Conservation (phyloP, 805 yeast species). For the Ogataea methanolica region DNA sequence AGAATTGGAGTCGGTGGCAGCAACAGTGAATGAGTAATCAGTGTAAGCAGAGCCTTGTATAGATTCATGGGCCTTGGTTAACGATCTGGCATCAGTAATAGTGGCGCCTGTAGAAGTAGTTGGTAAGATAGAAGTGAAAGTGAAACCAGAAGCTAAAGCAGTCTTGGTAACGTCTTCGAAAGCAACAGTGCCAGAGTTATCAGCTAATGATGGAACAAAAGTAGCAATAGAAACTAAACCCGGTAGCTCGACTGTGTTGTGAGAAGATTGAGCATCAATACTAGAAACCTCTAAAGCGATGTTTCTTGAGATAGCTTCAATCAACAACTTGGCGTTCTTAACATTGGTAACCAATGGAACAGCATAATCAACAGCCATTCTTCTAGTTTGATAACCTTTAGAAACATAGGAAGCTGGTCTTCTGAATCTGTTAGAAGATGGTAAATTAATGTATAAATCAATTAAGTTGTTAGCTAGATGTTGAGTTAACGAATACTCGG, state of each 20-base stretch:
- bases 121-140: constrained; percentile 78
- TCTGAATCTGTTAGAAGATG: constrained; percentile 94
- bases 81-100: constrained; percentile 59
- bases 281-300: constrained; percentile 62
- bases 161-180: constrained; percentile 65
- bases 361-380: constrained; percentile 99
- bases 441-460: constrained; percentile 93
- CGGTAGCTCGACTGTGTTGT: constrained; percentile 74
- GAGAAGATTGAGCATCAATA: constrained; percentile 88
- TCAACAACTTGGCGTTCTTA: constrained; percentile 90
- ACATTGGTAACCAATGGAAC: constrained; percentile 97
- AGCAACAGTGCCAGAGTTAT: constrained; percentile 44
- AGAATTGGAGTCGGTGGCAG: constrained; percentile 73
- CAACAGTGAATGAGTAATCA: constrained; percentile 77
- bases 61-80: constrained; percentile 57
- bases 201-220: constrained; percentile 63
- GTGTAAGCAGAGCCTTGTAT: constrained; percentile 61
- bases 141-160: constrained; percentile 82
- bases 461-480: constrained; percentile 95
- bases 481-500: constrained; percentile 92
- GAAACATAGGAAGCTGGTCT: constrained; percentile 98
- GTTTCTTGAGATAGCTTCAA: constrained; percentile 86
- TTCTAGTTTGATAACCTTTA: constrained; percentile 96
- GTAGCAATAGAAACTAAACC: constrained; percentile 83
- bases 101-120: constrained; percentile 57